Percentiles rank a stretch among this genome's conserved stretches.
Evolutionary conservation across 2,329 filamentous ascomycete species (phyloP).

Genomic region (Pezicula neosporulosa): DNA sequence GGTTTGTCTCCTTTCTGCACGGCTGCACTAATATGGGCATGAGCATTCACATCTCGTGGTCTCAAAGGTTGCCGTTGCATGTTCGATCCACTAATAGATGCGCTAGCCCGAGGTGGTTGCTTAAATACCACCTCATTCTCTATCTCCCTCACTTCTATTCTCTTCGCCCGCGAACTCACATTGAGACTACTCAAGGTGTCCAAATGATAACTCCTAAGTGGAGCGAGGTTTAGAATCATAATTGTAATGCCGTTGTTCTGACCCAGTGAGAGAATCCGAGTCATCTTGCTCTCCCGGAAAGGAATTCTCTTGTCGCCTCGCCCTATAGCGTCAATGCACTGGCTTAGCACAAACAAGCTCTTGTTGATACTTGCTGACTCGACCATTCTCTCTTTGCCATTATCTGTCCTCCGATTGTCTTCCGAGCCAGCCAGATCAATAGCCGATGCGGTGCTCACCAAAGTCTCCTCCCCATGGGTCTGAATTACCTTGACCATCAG

Average conservation of each 20-base stretch:
- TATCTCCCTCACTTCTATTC: slow-evolving; percentile 92
- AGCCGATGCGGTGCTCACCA: slow-evolving; percentile 81
- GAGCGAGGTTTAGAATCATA: slow-evolving; percentile 94
- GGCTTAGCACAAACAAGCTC: slow-evolving; percentile 87
- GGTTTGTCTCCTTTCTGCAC: slow-evolving; percentile 65
- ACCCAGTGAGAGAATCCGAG: slow-evolving; percentile 83
- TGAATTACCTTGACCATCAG: slow-evolving; percentile 86
- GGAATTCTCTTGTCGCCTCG: slow-evolving; percentile 74
- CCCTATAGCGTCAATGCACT: slow-evolving; percentile 93
- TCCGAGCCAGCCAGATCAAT: slow-evolving; percentile 96
- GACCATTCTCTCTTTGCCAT: slow-evolving; percentile 87
- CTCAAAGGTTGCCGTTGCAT: slow-evolving; percentile 72
- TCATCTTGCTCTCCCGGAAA: slow-evolving; percentile 97
- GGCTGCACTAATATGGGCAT: slow-evolving; percentile 55
- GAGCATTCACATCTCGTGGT: slow-evolving; percentile 64
- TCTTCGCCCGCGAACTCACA: slow-evolving; percentile 91
- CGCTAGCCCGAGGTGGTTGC: slow-evolving; percentile 58
- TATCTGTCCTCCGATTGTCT: slow-evolving; percentile 91
- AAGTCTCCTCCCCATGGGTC: slow-evolving; percentile 62
- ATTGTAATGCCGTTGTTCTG: slow-evolving; percentile 94
- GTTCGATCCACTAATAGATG: slow-evolving; percentile 34
- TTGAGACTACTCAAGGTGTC: slow-evolving; percentile 93
- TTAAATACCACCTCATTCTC: slow-evolving; percentile 94
- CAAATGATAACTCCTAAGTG: slow-evolving; percentile 86
- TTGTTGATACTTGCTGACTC: slow-evolving; percentile 98